These are phyloP conservation scores for Silene latifolia DNA, from an alignment of 148 eudicot genomes.

Conservation along the genomic window DNA sequence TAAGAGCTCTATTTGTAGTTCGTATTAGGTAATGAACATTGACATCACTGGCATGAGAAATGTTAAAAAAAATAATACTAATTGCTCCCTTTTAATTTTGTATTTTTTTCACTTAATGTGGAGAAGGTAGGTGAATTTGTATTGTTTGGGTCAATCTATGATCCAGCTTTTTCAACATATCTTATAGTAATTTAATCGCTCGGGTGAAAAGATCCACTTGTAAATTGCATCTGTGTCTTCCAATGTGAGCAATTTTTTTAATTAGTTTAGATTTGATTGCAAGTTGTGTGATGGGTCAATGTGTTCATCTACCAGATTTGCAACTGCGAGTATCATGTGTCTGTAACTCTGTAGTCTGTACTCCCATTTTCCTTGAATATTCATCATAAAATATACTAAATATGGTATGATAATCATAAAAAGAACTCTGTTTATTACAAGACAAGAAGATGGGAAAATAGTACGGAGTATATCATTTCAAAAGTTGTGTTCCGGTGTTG, in stretches of 20 bases:
- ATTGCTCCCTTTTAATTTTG: neutral
- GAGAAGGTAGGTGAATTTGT: neutral
- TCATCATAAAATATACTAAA: neutral
- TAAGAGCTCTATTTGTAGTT: neutral
- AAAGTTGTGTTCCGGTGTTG: neutral
- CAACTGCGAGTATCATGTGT: neutral
- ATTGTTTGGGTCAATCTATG: conserved; percentile 4
- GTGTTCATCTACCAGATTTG: neutral
- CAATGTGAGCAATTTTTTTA: neutral
- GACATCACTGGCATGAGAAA: neutral
- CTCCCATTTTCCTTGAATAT: neutral
- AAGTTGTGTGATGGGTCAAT: neutral
- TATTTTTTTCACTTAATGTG: neutral
- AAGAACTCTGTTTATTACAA: neutral
- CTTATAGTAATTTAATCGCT: neutral
- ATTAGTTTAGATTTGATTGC: neutral
- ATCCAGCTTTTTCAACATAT: neutral
- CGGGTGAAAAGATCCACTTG: neutral
- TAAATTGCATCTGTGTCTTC: neutral
- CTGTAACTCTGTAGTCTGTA: neutral
- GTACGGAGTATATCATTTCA: neutral
- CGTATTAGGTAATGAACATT: neutral
- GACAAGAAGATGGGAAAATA: neutral
- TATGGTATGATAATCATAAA: neutral
- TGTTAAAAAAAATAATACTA: neutral